These are phyloP conservation scores for Cytospora piceae DNA, from an alignment of 2,329 filamentous ascomycete genomes.

Conservation along the genomic window DNA sequence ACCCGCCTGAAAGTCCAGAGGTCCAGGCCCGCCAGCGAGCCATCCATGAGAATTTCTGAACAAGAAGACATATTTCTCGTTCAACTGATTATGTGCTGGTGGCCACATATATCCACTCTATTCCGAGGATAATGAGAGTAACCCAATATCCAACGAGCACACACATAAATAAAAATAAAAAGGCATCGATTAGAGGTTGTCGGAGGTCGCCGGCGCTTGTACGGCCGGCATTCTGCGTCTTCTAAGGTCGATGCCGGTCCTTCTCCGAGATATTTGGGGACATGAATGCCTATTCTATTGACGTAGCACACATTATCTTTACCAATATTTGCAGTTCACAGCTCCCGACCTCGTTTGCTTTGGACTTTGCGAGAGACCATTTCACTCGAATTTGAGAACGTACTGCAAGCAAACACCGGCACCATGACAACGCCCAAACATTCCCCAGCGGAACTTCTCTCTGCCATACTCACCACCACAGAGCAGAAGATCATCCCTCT, in stretches of 20 bases:
- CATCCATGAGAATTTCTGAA: too few relatives aligned
- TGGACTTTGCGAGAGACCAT: too few relatives aligned
- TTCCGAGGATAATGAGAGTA: too few relatives aligned
- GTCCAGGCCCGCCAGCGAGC: background rate
- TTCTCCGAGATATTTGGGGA: background rate
- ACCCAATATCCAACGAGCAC: too few relatives aligned
- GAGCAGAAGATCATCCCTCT: conserved; percentile 55
- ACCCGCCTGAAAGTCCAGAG: background rate
- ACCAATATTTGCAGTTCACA: too few relatives aligned
- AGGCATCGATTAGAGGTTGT: background rate
- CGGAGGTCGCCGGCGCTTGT: background rate
- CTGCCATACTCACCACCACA: conserved; percentile 46
- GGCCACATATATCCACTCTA: too few relatives aligned
- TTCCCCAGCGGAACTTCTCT: conserved; percentile 42
- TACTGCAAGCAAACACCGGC: conserved; percentile 9
- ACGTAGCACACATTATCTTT: background rate
- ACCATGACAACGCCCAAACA: conserved; percentile 30
- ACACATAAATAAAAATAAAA: too few relatives aligned
- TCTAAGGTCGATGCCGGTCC: background rate
- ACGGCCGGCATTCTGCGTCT: background rate
- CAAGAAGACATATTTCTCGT: background rate
- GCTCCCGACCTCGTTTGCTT: too few relatives aligned
- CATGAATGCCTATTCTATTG: too few relatives aligned
- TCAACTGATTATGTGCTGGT: too few relatives aligned
- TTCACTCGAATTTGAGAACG: background rate